Evolutionary conservation across 31 red algal genomes (phyloP), one percentile per base, ranked within the genome.

Genomic region (Endocladia muricata): DNA sequence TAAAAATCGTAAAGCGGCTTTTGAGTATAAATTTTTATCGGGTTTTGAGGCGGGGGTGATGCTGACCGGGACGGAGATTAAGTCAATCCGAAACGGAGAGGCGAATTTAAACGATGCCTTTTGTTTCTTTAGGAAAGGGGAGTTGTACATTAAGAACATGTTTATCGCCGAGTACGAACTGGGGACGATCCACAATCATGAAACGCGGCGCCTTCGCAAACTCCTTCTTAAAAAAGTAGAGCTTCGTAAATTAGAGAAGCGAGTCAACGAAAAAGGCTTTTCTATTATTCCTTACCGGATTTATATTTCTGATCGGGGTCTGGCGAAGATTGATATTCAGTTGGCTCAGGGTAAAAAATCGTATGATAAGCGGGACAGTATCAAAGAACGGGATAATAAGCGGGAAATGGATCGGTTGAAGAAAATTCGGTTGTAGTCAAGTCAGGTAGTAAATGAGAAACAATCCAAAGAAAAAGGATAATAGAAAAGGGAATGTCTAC

Each of bases 301-400:
- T 15, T 52, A 15, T 52, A 52, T 52, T n/a, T 15, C 13, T n/a
- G 47, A 52, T n/a, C 13, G n/a, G n/a, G 47, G 47, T 15, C n/a
- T 52, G 47, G 47, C 47, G n/a, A 52, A 52, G 47, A n/a, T 52
- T 52, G 47, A 52, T 52, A 52, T 52, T n/a, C 13, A 52, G n/a
- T n/a, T 52, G 13, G 47, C 47, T 52, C 13, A 52, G n/a, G 47
- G 47, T 15, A 52, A 52, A 52, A 52, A 52, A 15, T 15, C 47
- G 47, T 52, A 52, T n/a, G 47, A 52, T 52, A 52, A 52, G 47
- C 47, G 47, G 11, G 47, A 52, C 13, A n/a, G n/a, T n/a, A 13
- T 52, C n/a, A 52, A 52, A 52, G n/a, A n/a, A n/a, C n/a, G n/a
- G n/a, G n/a, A n/a, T n/a, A n/a, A n/a, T n/a, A n/a, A n/a, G n/a